phyloP scores from a whole-genome alignment of 495 filamentous ascomycete species.

The Cryomyces minteri region DNA sequence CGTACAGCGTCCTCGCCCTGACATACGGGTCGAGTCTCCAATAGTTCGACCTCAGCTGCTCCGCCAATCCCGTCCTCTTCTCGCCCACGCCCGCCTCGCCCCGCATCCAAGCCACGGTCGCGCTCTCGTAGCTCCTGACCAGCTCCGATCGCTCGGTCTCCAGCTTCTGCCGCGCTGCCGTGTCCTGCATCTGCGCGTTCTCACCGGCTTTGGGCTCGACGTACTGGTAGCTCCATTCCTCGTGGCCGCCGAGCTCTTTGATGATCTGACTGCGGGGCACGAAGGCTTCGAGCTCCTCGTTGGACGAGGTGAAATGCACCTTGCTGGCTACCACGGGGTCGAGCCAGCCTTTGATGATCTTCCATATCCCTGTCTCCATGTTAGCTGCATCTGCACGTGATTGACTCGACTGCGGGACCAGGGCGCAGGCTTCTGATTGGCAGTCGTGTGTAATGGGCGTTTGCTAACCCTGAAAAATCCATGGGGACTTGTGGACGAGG shows the following conservation, averaged over 20 bases:
- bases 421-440: too few species aligned
- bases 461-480: conserved; percentile 75
- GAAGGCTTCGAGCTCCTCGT: conserved; percentile 61
- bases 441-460: too few species aligned
- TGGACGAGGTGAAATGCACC: conserved; percentile 80
- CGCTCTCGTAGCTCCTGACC: conserved; percentile 49
- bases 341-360: conserved; percentile 86
- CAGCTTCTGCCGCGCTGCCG: conserved; percentile 38
- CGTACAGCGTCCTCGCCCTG: conserved; percentile 18
- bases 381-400: conserved; percentile 30
- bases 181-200: conserved; percentile 53
- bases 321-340: conserved; percentile 92
- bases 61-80: conserved; percentile 34
- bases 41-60: conserved; percentile 51
- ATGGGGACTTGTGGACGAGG: conserved; percentile 92
- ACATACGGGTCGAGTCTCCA: conserved; percentile 40
- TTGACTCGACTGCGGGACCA: conserved; percentile 17
- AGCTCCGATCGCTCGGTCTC: conserved; percentile 37
- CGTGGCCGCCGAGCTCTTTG: conserved; percentile 64
- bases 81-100: conserved; percentile 16
- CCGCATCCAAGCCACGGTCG: conserved; percentile 50
- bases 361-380: conserved; percentile 28
- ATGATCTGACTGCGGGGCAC: conserved; percentile 52
- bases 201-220: conserved; percentile 56
- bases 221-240: conserved; percentile 67